These are phyloP conservation scores for Neofusicoccum laricinum DNA, from an alignment of 2,329 filamentous ascomycete species.

Conservation along the genomic window DNA sequence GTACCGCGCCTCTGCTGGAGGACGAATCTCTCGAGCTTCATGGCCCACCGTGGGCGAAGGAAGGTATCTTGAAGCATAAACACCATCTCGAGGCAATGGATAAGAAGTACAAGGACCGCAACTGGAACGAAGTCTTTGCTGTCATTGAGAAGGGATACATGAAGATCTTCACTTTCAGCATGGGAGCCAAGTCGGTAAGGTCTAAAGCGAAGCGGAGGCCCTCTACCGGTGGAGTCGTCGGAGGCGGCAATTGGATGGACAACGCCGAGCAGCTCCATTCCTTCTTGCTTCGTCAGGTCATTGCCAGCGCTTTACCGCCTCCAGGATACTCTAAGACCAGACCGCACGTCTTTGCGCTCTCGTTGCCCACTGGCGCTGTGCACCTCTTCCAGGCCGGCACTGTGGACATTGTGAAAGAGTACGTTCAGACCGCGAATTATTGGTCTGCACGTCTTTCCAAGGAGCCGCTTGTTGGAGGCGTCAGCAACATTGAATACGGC, in stretches of 20 bases:
- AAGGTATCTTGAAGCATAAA: conserved; percentile 93
- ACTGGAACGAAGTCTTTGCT: conserved; percentile 93
- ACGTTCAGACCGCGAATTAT: conserved; percentile 92
- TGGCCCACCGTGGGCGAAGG: conserved; percentile 97
- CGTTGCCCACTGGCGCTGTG: conserved; percentile 85
- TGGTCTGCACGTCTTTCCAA: conserved; percentile 95
- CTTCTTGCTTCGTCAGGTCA: conserved; percentile 85
- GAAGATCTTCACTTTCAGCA: conserved; percentile 88
- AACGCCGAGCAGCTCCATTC: conserved; percentile 87
- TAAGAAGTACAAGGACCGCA: conserved; percentile 88
- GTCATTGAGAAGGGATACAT: conserved; percentile 94
- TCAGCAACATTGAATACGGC: conserved; percentile 96
- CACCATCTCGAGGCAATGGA: conserved; percentile 89
- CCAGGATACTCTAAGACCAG: conserved; percentile 90
- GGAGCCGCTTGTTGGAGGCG: conserved; percentile 84
- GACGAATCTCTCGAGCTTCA: conserved; percentile 89
- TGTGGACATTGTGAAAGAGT: conserved; percentile 89
- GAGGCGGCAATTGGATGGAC: conserved; percentile 97
- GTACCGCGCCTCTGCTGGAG: conserved; percentile 68
- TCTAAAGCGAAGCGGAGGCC: conserved; percentile 59
- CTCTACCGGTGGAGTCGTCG: conserved; percentile 67
- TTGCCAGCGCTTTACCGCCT: conserved; percentile 83
- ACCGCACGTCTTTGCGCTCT: conserved; percentile 91
- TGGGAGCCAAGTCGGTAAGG: conserved; percentile 69
- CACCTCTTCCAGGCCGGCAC: conserved; percentile 99